phyloP scores from a whole-genome alignment of 1,284 basidiomycete species.

The Trichosporon sp. region DNA sequence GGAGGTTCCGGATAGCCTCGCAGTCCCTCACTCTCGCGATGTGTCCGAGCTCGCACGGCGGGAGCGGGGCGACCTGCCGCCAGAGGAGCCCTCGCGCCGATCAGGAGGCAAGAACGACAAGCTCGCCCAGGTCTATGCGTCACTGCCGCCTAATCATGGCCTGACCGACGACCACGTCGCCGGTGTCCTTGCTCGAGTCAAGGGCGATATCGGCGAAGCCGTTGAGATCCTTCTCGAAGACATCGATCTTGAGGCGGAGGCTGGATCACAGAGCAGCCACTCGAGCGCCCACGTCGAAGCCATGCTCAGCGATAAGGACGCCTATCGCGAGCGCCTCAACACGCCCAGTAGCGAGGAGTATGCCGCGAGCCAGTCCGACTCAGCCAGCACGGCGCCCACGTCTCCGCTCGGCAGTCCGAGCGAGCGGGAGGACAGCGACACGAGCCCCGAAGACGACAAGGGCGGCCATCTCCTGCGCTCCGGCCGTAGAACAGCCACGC shows the following conservation, averaged over 20 bases:
- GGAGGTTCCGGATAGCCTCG: conserved; percentile 34
- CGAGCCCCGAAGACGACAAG: not conserved
- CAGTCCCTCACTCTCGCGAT: conserved; percentile 36
- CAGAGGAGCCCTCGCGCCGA: not conserved
- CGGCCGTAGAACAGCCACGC: not conserved
- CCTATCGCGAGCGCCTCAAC: conserved; percentile 10
- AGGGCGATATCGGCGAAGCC: conserved; percentile 35
- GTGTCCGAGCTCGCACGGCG: conserved; percentile 32
- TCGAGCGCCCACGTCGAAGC: not conserved
- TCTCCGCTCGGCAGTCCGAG: conserved; percentile 9
- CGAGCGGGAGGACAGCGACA: conserved; percentile 6
- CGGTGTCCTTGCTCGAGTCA: conserved; percentile 28
- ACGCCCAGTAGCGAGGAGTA: conserved; percentile 6
- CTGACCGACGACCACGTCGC: conserved; percentile 19
- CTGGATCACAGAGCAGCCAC: conserved; percentile 3
- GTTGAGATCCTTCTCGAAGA: conserved; percentile 40
- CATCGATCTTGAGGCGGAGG: conserved; percentile 21
- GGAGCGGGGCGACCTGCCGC: conserved; percentile 18
- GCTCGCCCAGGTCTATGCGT: conserved; percentile 25
- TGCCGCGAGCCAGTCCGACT: conserved; percentile 1
- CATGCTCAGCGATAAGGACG: conserved; percentile 3
- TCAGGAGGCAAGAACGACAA: not conserved
- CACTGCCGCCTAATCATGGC: conserved; percentile 31
- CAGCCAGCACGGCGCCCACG: conserved; percentile 13
- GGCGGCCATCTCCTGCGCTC: not conserved